These are phyloP conservation scores for Metschnikowia lunata DNA, from an alignment of 805 yeast species.

Conservation along the genomic window DNA sequence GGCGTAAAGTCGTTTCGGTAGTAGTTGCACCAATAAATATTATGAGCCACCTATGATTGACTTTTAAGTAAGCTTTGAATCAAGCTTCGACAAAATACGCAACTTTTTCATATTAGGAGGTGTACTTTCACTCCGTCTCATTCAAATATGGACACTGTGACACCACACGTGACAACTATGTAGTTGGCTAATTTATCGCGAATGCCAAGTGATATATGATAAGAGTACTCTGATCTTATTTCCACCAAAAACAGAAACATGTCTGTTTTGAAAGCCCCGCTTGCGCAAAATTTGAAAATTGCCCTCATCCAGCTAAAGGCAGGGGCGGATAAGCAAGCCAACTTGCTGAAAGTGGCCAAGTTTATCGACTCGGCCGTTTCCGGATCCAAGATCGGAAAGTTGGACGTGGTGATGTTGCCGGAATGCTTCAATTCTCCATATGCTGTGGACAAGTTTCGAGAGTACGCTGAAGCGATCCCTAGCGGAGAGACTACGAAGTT, in stretches of 20 bases:
- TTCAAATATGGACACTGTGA: too few relatives aligned
- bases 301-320: slow-evolving; percentile 84
- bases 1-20: too few relatives aligned
- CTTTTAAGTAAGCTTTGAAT: too few relatives aligned
- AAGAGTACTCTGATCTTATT: too few relatives aligned
- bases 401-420: slow-evolving; percentile 80
- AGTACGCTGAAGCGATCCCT: slow-evolving; percentile 86
- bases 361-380: slow-evolving; percentile 58
- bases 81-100: too few relatives aligned
- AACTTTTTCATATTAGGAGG: too few relatives aligned
- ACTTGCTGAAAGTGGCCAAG: slow-evolving; percentile 62
- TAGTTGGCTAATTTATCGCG: too few relatives aligned
- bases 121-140: too few relatives aligned
- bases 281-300: slow-evolving; percentile 60
- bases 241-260: not conserved
- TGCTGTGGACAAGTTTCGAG: slow-evolving; percentile 77
- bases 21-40: too few relatives aligned
- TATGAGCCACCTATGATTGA: too few relatives aligned
- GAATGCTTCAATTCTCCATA: slow-evolving; percentile 97
- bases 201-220: too few relatives aligned
- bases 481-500: slow-evolving; percentile 62
- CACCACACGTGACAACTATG: too few relatives aligned
- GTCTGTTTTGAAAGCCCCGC: slow-evolving; percentile 32
- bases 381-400: slow-evolving; percentile 28
- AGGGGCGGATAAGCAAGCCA: slow-evolving; percentile 75